Evolutionary conservation across 176 grass and related monocot species (phyloP), one percentile per base, ranked within the genome.

Genomic region (Oryza nivara): DNA sequence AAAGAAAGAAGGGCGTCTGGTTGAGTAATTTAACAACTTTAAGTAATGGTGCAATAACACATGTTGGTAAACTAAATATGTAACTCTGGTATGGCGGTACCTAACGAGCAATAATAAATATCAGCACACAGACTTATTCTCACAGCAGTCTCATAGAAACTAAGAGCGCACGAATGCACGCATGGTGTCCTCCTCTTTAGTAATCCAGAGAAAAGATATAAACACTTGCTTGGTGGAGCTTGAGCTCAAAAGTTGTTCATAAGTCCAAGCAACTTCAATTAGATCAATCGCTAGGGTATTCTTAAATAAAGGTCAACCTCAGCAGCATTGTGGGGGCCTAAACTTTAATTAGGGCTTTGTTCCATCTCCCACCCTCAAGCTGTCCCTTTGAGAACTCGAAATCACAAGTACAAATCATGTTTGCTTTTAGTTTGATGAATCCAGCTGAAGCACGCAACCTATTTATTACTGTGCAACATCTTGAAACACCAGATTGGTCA

Each of bases 301-400:
- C 45, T 66, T 72, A 43, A 86, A 67, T 38, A 19, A 78, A 67
- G 46, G 19, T 73, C 63, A 86, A 78, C 36, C 46, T 1, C 9
- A 61, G 82, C 12, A n/a, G 20, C 73, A 82, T 73, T 41, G 1
- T 23, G 40, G 40, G 7, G 40, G 40, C 40, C 40, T 41, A 41
- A 41, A 41, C 7, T 41, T 41, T 41, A 44, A 44, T 44, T 44
- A 83, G 70, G 54, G 40, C 22, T 74, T 63, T 72, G 19, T 74
- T 72, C 10, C 70, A 36, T 65, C 28, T 11, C 58, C 56, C 20
- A n/a, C 7, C 80, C 35, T 61, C n/a, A 19, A 71, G 34, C 12
- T 68, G 58, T 45, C 23, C 67, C 20, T 63, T 49, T 58, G 35
- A 36, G 20, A 70, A 64, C 2, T 60, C 38, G 0, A 81, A 70